These are phyloP conservation scores for Phaeomoniella chlamydospora DNA, from an alignment of 2,329 filamentous ascomycete genomes.

Conservation along the genomic window DNA sequence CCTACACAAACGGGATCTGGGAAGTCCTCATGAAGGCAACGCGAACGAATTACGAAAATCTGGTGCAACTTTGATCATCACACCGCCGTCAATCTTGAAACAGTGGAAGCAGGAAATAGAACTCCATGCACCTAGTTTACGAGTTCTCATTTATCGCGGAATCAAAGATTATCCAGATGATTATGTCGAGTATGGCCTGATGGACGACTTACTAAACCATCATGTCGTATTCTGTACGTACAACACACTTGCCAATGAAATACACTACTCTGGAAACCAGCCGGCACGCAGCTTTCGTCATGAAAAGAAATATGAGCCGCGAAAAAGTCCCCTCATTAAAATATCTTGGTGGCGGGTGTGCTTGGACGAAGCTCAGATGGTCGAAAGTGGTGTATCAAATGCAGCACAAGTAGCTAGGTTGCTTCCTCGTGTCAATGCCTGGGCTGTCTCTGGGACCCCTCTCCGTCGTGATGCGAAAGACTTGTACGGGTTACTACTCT, in stretches of 20 bases:
- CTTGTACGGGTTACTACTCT: constrained; percentile 65
- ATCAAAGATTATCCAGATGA: constrained; percentile 21
- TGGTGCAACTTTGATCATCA: constrained; percentile 47
- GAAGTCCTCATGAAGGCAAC: constrained; percentile 3
- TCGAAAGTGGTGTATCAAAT: constrained; percentile 75
- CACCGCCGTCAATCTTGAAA: constrained; percentile 44
- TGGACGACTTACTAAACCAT: constrained; percentile 29
- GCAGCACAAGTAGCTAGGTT: constrained; percentile 66
- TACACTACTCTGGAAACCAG: constrained; percentile 59
- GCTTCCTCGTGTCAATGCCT: constrained; percentile 73
- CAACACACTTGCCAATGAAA: constrained; percentile 59
- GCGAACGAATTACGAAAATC: constrained; percentile 20
- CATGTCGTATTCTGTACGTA: constrained; percentile 52
- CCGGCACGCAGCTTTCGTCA: constrained; percentile 56
- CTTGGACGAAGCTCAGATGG: constrained; percentile 65
- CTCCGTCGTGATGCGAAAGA: constrained; percentile 68
- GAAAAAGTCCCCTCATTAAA: constrained; percentile 62
- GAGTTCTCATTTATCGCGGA: constrained; percentile 42
- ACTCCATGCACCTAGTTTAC: constrained; percentile 40
- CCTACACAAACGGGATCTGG: constrained; percentile 18
- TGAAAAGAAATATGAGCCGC: constrained; percentile 49
- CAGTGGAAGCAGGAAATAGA: constrained; percentile 50
- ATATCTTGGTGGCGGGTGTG: constrained; percentile 79
- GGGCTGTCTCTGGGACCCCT: constrained; percentile 87
- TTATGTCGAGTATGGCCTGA: constrained; percentile 18